These are phyloP conservation scores for Pueraria montana DNA, from an alignment of 306 rosid species.

Conservation along the genomic window DNA sequence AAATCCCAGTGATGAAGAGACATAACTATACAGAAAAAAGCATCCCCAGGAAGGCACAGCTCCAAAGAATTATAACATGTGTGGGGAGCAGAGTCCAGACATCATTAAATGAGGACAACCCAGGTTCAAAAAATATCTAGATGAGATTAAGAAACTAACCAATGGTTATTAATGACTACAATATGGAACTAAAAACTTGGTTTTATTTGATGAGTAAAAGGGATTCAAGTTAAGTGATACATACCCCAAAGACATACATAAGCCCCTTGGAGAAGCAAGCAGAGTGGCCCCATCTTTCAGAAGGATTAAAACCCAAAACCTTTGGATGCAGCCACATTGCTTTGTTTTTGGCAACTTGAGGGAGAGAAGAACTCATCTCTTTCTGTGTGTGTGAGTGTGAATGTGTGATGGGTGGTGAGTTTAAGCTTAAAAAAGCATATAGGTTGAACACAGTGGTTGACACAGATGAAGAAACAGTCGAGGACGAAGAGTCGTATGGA, in stretches of 20 bases:
- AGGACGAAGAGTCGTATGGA: constrained; percentile 35
- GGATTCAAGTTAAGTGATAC: constrained; percentile 25
- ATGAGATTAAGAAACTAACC: neutral
- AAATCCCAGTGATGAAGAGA: constrained; percentile 15
- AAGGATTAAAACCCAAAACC: constrained; percentile 74
- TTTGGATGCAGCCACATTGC: constrained; percentile 96
- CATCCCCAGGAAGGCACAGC: neutral
- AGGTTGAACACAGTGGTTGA: constrained; percentile 31
- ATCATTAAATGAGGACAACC: constrained; percentile 29
- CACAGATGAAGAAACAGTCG: constrained; percentile 57
- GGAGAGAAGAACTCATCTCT: constrained; percentile 67
- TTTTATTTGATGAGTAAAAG: neutral
- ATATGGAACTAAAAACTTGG: neutral
- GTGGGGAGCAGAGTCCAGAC: constrained; percentile 35
- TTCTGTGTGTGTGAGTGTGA: neutral
- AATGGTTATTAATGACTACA: neutral
- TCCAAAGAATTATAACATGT: constrained; percentile 22
- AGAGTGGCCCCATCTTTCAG: constrained; percentile 97
- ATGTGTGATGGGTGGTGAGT: neutral
- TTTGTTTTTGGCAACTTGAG: constrained; percentile 66
- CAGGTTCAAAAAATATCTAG: constrained; percentile 13
- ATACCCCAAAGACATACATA: constrained; percentile 88
- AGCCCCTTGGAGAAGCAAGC: constrained; percentile 74
- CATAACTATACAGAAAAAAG: constrained; percentile 5
- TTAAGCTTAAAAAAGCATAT: neutral